Conservation (phyloP, 2,329 filamentous ascomycete genomes). For the Alternaria ventricosa region DNA sequence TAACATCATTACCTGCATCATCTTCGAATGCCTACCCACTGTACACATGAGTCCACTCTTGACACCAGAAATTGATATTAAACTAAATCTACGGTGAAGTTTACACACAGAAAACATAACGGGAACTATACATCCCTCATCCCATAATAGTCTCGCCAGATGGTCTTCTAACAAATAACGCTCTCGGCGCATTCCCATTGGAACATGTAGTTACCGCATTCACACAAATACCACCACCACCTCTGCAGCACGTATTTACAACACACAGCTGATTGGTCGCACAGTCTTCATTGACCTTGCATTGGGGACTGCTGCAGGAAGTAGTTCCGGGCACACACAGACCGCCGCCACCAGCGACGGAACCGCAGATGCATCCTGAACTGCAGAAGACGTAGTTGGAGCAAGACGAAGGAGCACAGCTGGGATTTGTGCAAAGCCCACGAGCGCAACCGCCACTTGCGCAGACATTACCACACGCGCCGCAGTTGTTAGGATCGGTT, state of each 20-base stretch:
- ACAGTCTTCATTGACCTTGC: not conserved
- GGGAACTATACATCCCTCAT: not conserved
- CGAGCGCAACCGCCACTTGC: not conserved
- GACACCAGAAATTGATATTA: not conserved
- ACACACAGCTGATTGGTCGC: not conserved
- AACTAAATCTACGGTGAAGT: not conserved
- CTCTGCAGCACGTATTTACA: not conserved
- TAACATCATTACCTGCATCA: not conserved
- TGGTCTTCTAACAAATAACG: not conserved
- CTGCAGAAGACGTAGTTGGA: not conserved
- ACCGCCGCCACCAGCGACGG: not conserved
- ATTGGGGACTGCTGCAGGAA: not conserved
- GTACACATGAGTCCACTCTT: not conserved
- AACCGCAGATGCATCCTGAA: not conserved
- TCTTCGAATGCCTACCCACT: not conserved
- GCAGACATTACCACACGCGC: not conserved
- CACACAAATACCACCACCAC: not conserved
- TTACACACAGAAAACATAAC: not conserved
- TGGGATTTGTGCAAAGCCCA: not conserved
- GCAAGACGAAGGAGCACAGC: not conserved
- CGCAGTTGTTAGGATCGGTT: constrained; percentile 1
- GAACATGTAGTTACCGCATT: not conserved
- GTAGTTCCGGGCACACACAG: not conserved
- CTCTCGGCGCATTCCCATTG: not conserved
- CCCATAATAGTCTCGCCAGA: not conserved